Base-by-base conservation (phyloP, 352 stramenopile species). In the Phytophthora quininea region DNA sequence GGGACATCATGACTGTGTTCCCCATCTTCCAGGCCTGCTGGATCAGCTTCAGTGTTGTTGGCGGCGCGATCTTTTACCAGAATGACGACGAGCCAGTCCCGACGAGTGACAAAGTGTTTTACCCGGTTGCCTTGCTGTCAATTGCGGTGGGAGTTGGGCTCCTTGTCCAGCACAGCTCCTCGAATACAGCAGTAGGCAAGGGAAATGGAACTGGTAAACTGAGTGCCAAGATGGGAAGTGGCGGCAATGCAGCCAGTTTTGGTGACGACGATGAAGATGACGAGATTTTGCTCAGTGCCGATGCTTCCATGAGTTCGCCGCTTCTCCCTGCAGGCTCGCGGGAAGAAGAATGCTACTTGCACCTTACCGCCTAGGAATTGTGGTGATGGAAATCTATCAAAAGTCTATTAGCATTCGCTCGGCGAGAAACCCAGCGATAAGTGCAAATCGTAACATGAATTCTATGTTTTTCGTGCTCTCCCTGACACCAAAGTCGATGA, bases 1-100 rank as follows among this genome's bases (percentile, higher is more conserved):
- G 89, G 12, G 86, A 96, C 62, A 94, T 92, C 69, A 95, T 96
- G 87, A 96, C 87, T 11, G 89, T 96, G 38, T 96, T 93, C 55
- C 89, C 89, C 19, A 93, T 92, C 67, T 96, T 96, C 62, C 89
- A 96, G 60, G 85, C 87, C 33, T 93, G 79, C 58, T 96, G 89
- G 89, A 96, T 96, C 62, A 91, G 82, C 31, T 96, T 96, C 51
- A 95, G 86, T 47, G 88, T 96, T 32, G 77, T 96, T 45, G 88
- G 88, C 7, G 88, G 88, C 9, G 86, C 86, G 4, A 77, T 96
- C 3, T 96, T 96, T 43, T 96, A 96, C 67, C 85, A 93, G 46
- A 79, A 87, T 3, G 83, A 91, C 54, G 64, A 86, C 27, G 77
- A 79, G 9, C 79, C 86, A 19, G 75, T 88, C 47, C 69, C 69